Base-by-base conservation (phyloP, 768 basidiomycete species). In the Pilatotrama ljubarskyi region DNA sequence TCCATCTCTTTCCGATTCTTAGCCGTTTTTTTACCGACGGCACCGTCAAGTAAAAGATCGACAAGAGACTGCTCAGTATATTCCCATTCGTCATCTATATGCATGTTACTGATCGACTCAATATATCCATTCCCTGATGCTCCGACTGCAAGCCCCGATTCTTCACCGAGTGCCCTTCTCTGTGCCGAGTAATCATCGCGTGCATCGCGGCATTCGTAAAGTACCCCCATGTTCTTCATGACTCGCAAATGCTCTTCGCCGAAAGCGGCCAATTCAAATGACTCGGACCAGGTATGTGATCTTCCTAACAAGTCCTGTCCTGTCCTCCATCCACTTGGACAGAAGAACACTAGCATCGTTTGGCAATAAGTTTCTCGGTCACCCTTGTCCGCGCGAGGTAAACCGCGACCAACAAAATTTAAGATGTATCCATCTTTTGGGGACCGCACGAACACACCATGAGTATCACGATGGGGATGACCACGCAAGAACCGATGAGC, bases 121-220 rank as follows among this genome's bases (percentile, higher is more conserved):
- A 32, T 32, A 10, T 5, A 32, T 10, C 29, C 29, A 10, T 10
- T 32, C 29, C 29, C 29, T 5, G 29, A 32, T 32, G 29, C 10
- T 10, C 29, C 29, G 5, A 32, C 5, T 10, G 29, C 29, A 10
- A 32, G 29, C 4, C 29, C 29, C 10, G 29, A 32, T 10, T 32
- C 29, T n/a, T n/a, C n/a, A n/a, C n/a, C 43, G 13, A 5, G 13
- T 9, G 9, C 15, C 17, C 46, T 26, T 36, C 50, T 3, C 20
- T 36, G n/a, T 1, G 36, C 49, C 5, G 49, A 18, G 22, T 36
- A 59, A 14, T 52, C 50, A 24, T 59, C 58, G 3, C 58, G 22
- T 5, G 49, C 42, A 22, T 59, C 58, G 22, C 26, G 20, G 32
- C 58, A 59, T 22, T 59, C 58, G 24, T 44, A 44, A 2, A 44